These are phyloP conservation scores for Goniomonas avonlea DNA, from an alignment of 78 protist genomes.

Conservation along the genomic window DNA sequence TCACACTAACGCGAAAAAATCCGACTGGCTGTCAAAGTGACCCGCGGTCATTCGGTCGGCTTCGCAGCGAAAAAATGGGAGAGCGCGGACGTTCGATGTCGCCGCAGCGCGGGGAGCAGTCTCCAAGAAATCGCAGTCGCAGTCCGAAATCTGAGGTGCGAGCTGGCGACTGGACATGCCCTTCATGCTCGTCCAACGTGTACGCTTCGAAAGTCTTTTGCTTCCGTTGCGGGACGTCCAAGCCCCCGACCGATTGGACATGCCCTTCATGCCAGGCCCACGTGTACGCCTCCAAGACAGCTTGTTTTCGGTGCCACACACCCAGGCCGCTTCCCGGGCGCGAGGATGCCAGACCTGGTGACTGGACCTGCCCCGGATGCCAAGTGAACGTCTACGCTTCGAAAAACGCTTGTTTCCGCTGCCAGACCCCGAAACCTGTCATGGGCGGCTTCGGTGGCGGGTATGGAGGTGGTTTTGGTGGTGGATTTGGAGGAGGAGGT, in stretches of 20 bases:
- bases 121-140: too few relatives aligned
- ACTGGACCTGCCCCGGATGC: conserved; percentile 23
- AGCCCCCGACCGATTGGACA: conserved; percentile 21
- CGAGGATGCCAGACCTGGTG: too few relatives aligned
- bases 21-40: too few relatives aligned
- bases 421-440: conserved; percentile 7
- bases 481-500: not conserved
- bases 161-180: not conserved
- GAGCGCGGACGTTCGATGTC: too few relatives aligned
- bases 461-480: not conserved
- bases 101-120: too few relatives aligned
- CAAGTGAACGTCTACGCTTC: conserved; percentile 16
- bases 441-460: not conserved
- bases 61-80: too few relatives aligned
- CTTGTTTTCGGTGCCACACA: conserved; percentile 4
- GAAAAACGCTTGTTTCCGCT: not conserved
- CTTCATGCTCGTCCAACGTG: not conserved
- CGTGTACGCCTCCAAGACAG: conserved; percentile 16
- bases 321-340: too few relatives aligned
- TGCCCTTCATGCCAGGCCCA: conserved; percentile 5
- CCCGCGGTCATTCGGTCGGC: too few relatives aligned
- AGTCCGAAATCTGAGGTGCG: too few relatives aligned
- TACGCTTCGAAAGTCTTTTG: not conserved
- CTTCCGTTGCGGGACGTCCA: conserved; percentile 12
- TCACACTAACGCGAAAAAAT: too few relatives aligned